Percentiles rank a stretch among this genome's conserved stretches.
phyloP scores from a whole-genome alignment of 345 rosid species.

The Microthlaspi erraticum region DNA sequence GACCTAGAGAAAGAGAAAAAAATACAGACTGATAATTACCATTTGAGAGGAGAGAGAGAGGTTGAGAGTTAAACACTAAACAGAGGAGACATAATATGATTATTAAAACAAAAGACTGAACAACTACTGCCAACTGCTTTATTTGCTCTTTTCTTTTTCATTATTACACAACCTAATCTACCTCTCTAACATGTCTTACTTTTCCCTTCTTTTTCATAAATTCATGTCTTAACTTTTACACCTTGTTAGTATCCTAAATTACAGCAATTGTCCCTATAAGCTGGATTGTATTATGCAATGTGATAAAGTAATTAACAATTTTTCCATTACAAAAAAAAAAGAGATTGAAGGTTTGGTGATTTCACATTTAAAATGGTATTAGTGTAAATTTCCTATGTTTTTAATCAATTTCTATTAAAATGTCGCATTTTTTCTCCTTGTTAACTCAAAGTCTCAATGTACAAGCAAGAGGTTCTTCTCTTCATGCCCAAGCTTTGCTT shows the following conservation, averaged over 20 bases:
- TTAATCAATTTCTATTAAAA: background rate
- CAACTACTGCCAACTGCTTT: constrained; percentile 72
- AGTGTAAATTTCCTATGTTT: background rate
- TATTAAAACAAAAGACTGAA: constrained; percentile 59
- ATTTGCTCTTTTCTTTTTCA: constrained; percentile 51
- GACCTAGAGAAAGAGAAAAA: constrained; percentile 35
- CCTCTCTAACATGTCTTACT: constrained; percentile 31
- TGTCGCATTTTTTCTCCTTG: background rate
- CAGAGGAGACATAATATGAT: constrained; percentile 60
- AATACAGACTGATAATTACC: constrained; percentile 31
- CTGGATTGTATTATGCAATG: no score
- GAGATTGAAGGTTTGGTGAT: background rate
- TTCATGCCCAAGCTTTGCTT: constrained; percentile 74
- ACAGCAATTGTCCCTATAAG: background rate
- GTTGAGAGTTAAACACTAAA: constrained; percentile 56
- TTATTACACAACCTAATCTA: constrained; percentile 48
- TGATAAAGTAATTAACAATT: background rate
- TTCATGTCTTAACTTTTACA: constrained; percentile 41
- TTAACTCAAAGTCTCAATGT: constrained; percentile 35
- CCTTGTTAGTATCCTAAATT: constrained; percentile 18
- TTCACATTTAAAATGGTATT: background rate
- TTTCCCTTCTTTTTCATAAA: constrained; percentile 13
- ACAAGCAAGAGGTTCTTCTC: constrained; percentile 72
- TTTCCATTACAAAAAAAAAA: background rate
- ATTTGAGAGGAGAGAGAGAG: constrained; percentile 18